Conservation (phyloP, 352 stramenopile genomes). For the Phytophthora gonapodyides region DNA sequence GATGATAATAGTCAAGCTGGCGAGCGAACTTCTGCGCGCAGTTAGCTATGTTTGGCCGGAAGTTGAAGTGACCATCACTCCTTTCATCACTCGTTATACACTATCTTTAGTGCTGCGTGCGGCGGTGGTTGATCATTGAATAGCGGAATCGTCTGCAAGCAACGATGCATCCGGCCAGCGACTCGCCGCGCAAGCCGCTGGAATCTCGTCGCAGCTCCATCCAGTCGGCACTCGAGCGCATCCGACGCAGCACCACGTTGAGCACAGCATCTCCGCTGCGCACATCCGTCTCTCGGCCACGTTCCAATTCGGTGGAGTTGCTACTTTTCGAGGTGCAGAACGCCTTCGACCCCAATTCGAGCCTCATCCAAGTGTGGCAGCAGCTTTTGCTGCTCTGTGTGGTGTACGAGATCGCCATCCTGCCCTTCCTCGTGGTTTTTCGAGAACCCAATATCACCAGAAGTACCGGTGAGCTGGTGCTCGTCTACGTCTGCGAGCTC, state of each 20-base stretch:
- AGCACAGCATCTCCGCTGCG: slow-evolving; percentile 15
- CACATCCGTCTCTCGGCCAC: slow-evolving; percentile 36
- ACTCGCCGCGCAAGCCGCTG: slow-evolving; percentile 7
- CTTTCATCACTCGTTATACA: slow-evolving; percentile 3
- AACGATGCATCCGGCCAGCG: neutral
- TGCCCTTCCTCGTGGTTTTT: slow-evolving; percentile 62
- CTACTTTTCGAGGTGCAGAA: slow-evolving; percentile 52
- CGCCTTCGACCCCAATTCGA: slow-evolving; percentile 66
- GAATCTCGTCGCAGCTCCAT: slow-evolving; percentile 25
- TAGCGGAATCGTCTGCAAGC: too few species aligned
- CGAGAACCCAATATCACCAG: slow-evolving; percentile 15
- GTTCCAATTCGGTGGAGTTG: slow-evolving; percentile 59
- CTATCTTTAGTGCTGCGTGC: slow-evolving; percentile 12
- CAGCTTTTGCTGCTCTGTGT: slow-evolving; percentile 56
- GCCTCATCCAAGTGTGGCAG: slow-evolving; percentile 58
- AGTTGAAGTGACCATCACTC: slow-evolving; percentile 37
- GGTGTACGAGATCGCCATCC: slow-evolving; percentile 58
- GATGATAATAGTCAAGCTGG: too few species aligned
- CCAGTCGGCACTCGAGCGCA: slow-evolving; percentile 10
- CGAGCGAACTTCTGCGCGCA: too few species aligned
- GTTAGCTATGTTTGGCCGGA: neutral
- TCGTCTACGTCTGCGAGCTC: slow-evolving; percentile 57
- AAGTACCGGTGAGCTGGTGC: slow-evolving; percentile 35
- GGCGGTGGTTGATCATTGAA: neutral
- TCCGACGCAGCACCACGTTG: slow-evolving; percentile 23